phyloP scores from a whole-genome alignment of 371 early-diverging fungal genomes.

The Zychaea mexicana region DNA sequence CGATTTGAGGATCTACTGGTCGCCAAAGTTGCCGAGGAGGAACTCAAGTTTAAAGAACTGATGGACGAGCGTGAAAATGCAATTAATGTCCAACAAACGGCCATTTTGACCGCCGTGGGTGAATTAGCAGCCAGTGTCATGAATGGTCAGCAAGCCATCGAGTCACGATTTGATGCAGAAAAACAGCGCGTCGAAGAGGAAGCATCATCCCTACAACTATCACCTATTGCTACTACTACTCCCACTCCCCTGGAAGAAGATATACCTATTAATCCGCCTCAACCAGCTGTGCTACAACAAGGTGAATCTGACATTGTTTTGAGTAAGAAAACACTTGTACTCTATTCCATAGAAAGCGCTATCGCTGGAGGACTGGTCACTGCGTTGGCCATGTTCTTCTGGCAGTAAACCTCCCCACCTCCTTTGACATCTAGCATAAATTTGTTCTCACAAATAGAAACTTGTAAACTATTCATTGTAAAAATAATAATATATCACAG shows the following conservation, averaged over 20 bases:
- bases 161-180: not conserved
- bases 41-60: slow-evolving; percentile 33
- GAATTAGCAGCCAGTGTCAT: slow-evolving; percentile 9
- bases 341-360: slow-evolving; percentile 47
- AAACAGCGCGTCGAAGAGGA: not conserved
- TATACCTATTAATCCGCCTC: not conserved
- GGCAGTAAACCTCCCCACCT: slow-evolving; percentile 20
- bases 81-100: slow-evolving; percentile 31
- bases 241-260: not conserved
- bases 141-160: not conserved
- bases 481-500: slow-evolving; percentile 1
- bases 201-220: not conserved
- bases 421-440: not conserved
- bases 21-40: slow-evolving; percentile 43
- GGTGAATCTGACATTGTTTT: not conserved
- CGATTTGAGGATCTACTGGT: slow-evolving; percentile 70
- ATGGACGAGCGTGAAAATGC: slow-evolving; percentile 30
- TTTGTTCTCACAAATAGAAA: not conserved
- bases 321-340: slow-evolving; percentile 15
- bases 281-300: not conserved
- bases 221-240: not conserved
- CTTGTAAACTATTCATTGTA: slow-evolving; percentile 6
- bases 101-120: slow-evolving; percentile 23
- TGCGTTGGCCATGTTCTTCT: slow-evolving; percentile 38
- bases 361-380: slow-evolving; percentile 46